Evolutionary conservation across 148 eudicot genomes (phyloP).

Genomic region (Limonium bicolor): DNA sequence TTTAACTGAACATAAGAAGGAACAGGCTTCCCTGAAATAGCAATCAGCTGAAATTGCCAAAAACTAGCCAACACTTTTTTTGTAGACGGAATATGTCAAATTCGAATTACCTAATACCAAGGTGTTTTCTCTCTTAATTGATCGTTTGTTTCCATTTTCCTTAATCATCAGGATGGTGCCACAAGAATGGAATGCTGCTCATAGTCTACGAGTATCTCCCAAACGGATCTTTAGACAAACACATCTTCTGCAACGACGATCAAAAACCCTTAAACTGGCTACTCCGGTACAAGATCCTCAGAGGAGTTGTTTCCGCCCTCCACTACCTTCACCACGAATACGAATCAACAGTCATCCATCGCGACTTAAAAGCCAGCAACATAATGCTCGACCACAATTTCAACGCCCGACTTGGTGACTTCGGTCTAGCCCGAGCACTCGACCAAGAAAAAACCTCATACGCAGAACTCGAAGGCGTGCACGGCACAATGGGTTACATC

Average conservation of each 20-base stretch:
- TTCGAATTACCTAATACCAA: no score
- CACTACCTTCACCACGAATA: constrained; percentile 58
- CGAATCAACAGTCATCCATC: constrained; percentile 61
- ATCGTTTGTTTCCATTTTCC: no score
- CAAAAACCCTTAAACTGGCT: constrained; percentile 21
- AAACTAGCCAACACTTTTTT: no score
- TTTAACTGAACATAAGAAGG: no score
- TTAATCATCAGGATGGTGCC: constrained; percentile 86
- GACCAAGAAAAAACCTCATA: constrained; percentile 54
- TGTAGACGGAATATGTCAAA: no score
- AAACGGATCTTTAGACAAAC: constrained; percentile 67
- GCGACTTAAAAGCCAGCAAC: constrained; percentile 80
- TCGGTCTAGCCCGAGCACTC: constrained; percentile 70
- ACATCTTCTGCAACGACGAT: constrained; percentile 21
- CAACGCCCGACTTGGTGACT: constrained; percentile 75
- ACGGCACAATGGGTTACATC: constrained; percentile 70
- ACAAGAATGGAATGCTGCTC: constrained; percentile 49
- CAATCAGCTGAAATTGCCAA: no score
- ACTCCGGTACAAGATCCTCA: constrained; percentile 23
- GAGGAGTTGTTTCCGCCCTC: constrained; percentile 32
- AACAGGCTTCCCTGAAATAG: no score
- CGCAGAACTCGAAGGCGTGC: constrained; percentile 51
- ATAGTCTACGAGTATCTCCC: constrained; percentile 81
- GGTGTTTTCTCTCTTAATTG: no score
- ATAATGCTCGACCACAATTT: constrained; percentile 69